Percentiles rank a stretch among this genome's conserved stretches.
Evolutionary conservation across 768 basidiomycete genomes (phyloP).

Genomic region (Cyclocybe aegerita): DNA sequence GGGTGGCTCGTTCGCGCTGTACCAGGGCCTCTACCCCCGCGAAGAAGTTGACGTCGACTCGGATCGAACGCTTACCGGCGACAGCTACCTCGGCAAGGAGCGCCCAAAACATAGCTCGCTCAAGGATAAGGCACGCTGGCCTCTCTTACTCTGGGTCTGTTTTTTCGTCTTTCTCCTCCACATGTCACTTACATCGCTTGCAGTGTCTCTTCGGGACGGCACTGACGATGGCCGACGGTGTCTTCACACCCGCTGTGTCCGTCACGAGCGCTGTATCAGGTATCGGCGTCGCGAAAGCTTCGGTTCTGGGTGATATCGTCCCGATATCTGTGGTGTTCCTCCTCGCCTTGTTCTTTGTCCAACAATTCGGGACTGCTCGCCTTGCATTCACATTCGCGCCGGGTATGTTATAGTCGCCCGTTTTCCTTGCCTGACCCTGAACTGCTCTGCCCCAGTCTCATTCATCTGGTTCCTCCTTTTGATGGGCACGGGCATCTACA

Average conservation of each 20-base stretch:
- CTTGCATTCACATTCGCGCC: slow-evolving; percentile 56
- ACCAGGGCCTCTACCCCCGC: slow-evolving; percentile 59
- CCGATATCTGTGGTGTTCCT: slow-evolving; percentile 63
- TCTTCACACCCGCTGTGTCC: slow-evolving; percentile 69
- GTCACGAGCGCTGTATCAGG: slow-evolving; percentile 68
- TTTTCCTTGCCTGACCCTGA: not conserved
- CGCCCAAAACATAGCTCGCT: slow-evolving; percentile 18
- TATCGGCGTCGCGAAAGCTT: slow-evolving; percentile 60
- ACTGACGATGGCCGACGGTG: slow-evolving; percentile 67
- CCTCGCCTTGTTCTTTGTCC: slow-evolving; percentile 53
- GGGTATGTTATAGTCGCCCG: slow-evolving; percentile 26
- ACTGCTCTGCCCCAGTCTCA: slow-evolving; percentile 35
- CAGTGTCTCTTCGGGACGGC: slow-evolving; percentile 63
- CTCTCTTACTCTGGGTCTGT: slow-evolving; percentile 56
- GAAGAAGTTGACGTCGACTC: slow-evolving; percentile 41
- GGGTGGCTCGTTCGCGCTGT: slow-evolving; percentile 67
- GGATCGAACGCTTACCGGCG: slow-evolving; percentile 55
- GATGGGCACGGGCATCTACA: slow-evolving; percentile 53
- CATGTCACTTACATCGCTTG: not conserved
- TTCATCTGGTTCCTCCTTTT: slow-evolving; percentile 57
- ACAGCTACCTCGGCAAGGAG: slow-evolving; percentile 26
- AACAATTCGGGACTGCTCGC: slow-evolving; percentile 58
- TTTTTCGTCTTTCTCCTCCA: not conserved
- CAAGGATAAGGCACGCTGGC: slow-evolving; percentile 40
- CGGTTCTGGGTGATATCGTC: slow-evolving; percentile 44